Conservation (phyloP, 2,329 filamentous ascomycete species). For the Curvularia lunata region DNA sequence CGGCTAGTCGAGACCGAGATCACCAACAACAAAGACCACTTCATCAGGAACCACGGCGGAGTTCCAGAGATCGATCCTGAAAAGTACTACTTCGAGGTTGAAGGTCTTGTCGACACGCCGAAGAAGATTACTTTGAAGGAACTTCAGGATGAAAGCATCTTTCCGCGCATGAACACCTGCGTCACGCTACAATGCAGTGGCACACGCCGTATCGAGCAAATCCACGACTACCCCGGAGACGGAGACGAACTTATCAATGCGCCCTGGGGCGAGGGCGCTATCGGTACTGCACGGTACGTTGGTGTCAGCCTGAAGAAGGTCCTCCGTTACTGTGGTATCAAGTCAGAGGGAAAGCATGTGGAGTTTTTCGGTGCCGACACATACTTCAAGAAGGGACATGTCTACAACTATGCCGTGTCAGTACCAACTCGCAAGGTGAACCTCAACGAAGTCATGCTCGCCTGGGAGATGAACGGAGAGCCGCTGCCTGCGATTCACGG, state of each 20-base stretch:
- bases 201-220: constrained; percentile 73
- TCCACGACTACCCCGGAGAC: constrained; percentile 68
- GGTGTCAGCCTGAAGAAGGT: constrained; percentile 72
- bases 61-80: constrained; percentile 69
- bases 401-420: constrained; percentile 71
- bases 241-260: constrained; percentile 64
- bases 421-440: constrained; percentile 73
- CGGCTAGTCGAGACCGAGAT: constrained; percentile 64
- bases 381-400: constrained; percentile 71
- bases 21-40: constrained; percentile 68
- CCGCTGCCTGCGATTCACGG: constrained; percentile 70
- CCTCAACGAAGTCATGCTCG: constrained; percentile 69
- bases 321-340: constrained; percentile 71
- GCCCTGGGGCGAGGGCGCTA: constrained; percentile 62
- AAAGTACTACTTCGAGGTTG: constrained; percentile 61
- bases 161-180: constrained; percentile 64
- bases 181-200: constrained; percentile 73
- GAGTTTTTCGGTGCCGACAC: constrained; percentile 75
- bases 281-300: constrained; percentile 67
- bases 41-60: constrained; percentile 75
- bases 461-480: constrained; percentile 75
- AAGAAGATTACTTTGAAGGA: constrained; percentile 64
- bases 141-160: constrained; percentile 64
- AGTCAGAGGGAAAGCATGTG: constrained; percentile 63
- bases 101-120: constrained; percentile 67